Percentiles rank a stretch among this genome's conserved stretches.
Conservation (phyloP, 805 yeast genomes). For the Hanseniaspora valbyensis region DNA sequence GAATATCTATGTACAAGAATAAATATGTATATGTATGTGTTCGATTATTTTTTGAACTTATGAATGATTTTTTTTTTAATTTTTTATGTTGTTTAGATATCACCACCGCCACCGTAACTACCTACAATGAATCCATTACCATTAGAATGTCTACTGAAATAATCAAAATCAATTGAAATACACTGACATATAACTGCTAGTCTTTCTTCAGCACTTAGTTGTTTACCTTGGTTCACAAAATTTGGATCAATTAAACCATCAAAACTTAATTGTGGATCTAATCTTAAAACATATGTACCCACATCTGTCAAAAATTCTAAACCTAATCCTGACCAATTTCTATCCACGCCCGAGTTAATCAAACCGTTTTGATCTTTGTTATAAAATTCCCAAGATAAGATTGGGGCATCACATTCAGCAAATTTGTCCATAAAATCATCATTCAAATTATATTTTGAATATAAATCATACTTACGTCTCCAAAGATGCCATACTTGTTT, state of each 20-base stretch:
- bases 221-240: slow-evolving; percentile 26
- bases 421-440: slow-evolving; percentile 45
- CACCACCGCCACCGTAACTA: slow-evolving; percentile 13
- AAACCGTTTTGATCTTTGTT: slow-evolving; percentile 47
- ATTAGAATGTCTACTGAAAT: slow-evolving; percentile 84
- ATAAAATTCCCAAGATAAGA: slow-evolving; percentile 78
- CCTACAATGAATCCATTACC: slow-evolving; percentile 35
- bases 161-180: slow-evolving; percentile 87
- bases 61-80: not conserved
- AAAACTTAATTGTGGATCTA: slow-evolving; percentile 59
- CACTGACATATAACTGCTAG: slow-evolving; percentile 82
- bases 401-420: slow-evolving; percentile 79
- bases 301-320: slow-evolving; percentile 90
- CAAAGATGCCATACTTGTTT: slow-evolving; percentile 91
- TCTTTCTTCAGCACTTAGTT: slow-evolving; percentile 63
- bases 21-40: not conserved
- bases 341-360: slow-evolving; percentile 65
- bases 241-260: slow-evolving; percentile 44
- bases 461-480: slow-evolving; percentile 81
- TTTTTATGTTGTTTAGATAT: not conserved
- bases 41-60: too few species aligned
- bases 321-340: slow-evolving; percentile 93
- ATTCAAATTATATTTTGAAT: slow-evolving; percentile 33
- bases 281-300: slow-evolving; percentile 77
- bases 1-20: not conserved